Conservation (phyloP, 139 green algal genomes). For the Edaphochlamys debaryana region DNA sequence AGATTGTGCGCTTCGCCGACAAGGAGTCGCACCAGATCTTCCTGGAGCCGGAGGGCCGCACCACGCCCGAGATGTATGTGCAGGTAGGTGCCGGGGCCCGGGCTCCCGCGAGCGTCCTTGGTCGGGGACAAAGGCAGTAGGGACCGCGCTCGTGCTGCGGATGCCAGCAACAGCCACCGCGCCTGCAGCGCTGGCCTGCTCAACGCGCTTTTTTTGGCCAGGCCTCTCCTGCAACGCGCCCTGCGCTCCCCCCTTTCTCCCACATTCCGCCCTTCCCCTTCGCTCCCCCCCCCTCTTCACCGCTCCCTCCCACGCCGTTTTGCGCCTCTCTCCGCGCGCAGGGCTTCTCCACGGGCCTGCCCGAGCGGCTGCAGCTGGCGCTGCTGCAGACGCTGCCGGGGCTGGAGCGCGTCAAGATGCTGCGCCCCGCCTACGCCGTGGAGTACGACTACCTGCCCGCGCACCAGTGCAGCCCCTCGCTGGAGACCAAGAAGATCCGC, state of each 20-base stretch:
- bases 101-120: too few relatives aligned
- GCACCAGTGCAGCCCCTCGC: conserved; percentile 84
- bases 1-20: conserved; percentile 97
- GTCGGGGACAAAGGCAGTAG: neutral
- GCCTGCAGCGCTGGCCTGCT: too few relatives aligned
- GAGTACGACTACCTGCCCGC: conserved; percentile 99
- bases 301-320: too few relatives aligned
- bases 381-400: conserved; percentile 95
- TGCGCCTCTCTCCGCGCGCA: neutral
- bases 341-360: conserved; percentile 93
- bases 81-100: conserved; percentile 64
- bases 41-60: conserved; percentile 94
- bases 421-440: conserved; percentile 96
- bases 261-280: too few relatives aligned
- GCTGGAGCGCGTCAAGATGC: conserved; percentile 73
- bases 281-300: too few relatives aligned
- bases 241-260: too few relatives aligned
- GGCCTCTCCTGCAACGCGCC: too few relatives aligned
- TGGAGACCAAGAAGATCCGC: conserved; percentile 91
- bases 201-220: too few relatives aligned
- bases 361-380: conserved; percentile 91
- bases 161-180: too few relatives aligned
- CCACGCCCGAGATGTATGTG: conserved; percentile 96
- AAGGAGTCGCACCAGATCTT: conserved; percentile 97
- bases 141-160: too few relatives aligned